Evolutionary conservation across 2,329 filamentous ascomycete species (phyloP).

Genomic region (Balansia obtecta): DNA sequence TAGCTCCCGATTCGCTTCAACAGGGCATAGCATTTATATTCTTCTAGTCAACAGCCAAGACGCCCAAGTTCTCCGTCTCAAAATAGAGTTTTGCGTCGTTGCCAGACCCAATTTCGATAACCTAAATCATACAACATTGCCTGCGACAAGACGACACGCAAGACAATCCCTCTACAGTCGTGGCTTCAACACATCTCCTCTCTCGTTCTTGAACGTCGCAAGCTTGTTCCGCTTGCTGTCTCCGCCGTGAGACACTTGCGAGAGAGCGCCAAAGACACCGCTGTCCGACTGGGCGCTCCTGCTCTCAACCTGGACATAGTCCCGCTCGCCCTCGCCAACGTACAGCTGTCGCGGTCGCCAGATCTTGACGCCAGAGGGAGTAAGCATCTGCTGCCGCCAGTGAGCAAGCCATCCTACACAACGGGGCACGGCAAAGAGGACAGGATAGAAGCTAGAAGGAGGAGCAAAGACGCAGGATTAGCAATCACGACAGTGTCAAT

Average conservation of each 20-base stretch:
- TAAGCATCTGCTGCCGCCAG: slow-evolving; percentile 38
- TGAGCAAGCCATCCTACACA: slow-evolving; percentile 40
- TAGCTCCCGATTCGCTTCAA: too few relatives aligned
- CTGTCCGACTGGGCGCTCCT: slow-evolving; percentile 20
- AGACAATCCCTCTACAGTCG: slow-evolving; percentile 7
- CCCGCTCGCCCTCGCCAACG: slow-evolving; percentile 29
- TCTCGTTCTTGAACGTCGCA: slow-evolving; percentile 27
- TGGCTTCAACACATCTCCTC: slow-evolving; percentile 16
- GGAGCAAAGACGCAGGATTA: neutral
- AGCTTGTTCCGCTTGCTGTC: slow-evolving; percentile 29
- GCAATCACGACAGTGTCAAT: neutral
- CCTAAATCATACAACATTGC: neutral
- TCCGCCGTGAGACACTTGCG: slow-evolving; percentile 25
- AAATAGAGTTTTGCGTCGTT: too few relatives aligned
- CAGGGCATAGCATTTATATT: too few relatives aligned
- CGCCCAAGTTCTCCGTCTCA: neutral
- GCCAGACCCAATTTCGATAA: neutral
- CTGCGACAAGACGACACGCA: neutral
- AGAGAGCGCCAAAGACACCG: slow-evolving; percentile 22
- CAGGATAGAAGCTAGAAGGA: slow-evolving; percentile 32
- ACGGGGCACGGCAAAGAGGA: slow-evolving; percentile 36
- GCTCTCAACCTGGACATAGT: slow-evolving; percentile 27
- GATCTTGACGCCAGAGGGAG: slow-evolving; percentile 34
- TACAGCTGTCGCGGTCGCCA: slow-evolving; percentile 38
- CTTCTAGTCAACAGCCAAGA: neutral